Base-by-base conservation (phyloP, 129 eudicot species). In the Centella asiatica region DNA sequence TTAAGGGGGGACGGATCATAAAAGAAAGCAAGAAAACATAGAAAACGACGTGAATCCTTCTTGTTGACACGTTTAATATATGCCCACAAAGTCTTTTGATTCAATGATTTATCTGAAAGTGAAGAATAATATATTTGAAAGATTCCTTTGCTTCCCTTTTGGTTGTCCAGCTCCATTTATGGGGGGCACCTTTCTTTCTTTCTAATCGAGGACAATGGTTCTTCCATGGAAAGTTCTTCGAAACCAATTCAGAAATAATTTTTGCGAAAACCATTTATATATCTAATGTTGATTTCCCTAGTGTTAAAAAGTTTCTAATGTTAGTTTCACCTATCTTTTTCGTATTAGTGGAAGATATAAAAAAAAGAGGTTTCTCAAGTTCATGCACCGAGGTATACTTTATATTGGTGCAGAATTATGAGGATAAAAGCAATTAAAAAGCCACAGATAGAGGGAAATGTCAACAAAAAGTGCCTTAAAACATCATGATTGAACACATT, bases 171-270 rank as follows among this genome's bases (percentile, higher is more conserved):
- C 75, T 81, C 69, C 78, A 67, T 69, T 64, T 59, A 78, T 67
- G 85, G 94, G 85, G 77, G 60, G 81, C 84, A 74, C 74, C 51
- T 40, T 60, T 71, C 74, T 39, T 61, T 58, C 31, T n/a, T 51
- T 70, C 49, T n/a, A 14, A 72, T 2, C 9, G 64, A 59, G 64
- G 48, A 17, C 2, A 57, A 34, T 37, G 39, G 45, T 24, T 57
- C 44, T 33, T 60, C 50, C 4, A 14, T 18, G 42, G 33, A 1
- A 60, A 60, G 50, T 60, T 60, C 65, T 40, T 60, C 13, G 49
- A 37, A 40, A 45, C 46, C 20, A 34, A 33, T 34, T 15, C 46
- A 36, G 25, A 42, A 3, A 11, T 14, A 42, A n/a, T n/a, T n/a
- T n/a, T 34, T 23, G 4, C n/a, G 0, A 57, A 15, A 45, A 57